Evolutionary conservation across 192 early-diverging fungal genomes (phyloP).

Genomic region (Diversispora eburnea): DNA sequence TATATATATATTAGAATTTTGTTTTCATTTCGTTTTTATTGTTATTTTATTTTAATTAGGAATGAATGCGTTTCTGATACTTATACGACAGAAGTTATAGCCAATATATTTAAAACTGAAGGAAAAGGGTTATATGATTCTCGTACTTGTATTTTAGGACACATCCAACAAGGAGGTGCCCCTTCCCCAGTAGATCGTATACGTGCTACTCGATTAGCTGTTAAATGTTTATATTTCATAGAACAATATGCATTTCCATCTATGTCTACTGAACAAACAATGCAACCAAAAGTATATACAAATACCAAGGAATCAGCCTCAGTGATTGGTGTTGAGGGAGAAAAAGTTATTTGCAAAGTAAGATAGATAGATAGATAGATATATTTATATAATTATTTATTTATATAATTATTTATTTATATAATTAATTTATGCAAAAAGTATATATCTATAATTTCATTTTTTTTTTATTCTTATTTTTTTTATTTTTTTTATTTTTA

Average conservation of each 20-base stretch:
- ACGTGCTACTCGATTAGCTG: constrained; percentile 84
- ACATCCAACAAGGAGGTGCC: constrained; percentile 92
- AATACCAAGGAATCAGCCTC: constrained; percentile 55
- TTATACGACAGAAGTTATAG: constrained; percentile 88
- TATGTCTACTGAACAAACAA: constrained; percentile 35
- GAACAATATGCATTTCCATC: constrained; percentile 59
- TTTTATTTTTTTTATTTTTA: neutral
- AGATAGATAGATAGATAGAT: constrained; percentile 3
- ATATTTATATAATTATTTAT: too few relatives aligned
- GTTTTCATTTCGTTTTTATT: neutral
- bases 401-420: too few relatives aligned
- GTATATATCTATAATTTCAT: neutral
- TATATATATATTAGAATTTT: neutral
- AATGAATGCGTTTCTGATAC: constrained; percentile 72
- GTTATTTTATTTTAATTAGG: constrained; percentile 23
- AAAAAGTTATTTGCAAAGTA: constrained; percentile 64
- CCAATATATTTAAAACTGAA: constrained; percentile 82
- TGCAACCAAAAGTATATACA: constrained; percentile 59
- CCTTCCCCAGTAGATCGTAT: constrained; percentile 94
- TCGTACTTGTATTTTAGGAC: constrained; percentile 86
- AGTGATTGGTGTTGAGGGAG: constrained; percentile 82
- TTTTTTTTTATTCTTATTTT: neutral
- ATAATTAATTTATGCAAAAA: neutral
- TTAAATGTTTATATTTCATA: constrained; percentile 80
- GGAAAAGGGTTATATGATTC: constrained; percentile 86